phyloP scores from a whole-genome alignment of 2,329 filamentous ascomycete genomes.

The Pestalotiopsis fici region DNA sequence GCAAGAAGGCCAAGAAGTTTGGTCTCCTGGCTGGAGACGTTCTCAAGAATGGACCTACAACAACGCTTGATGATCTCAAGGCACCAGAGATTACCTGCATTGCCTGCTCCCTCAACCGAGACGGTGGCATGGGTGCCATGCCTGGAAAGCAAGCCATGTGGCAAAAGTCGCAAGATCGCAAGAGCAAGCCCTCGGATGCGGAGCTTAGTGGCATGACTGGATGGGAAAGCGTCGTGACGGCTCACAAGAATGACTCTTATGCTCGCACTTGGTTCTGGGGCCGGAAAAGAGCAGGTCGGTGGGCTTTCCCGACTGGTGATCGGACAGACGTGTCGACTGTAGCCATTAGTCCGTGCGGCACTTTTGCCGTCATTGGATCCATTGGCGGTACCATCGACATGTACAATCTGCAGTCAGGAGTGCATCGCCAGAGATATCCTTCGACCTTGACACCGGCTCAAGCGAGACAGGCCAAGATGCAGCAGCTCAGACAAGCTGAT shows the following conservation, averaged over 20 bases:
- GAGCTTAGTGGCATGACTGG: slow-evolving; percentile 78
- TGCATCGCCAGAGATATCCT: slow-evolving; percentile 86
- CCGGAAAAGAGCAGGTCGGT: slow-evolving; percentile 86
- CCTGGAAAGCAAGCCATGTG: slow-evolving; percentile 79
- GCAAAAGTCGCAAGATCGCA: slow-evolving; percentile 72
- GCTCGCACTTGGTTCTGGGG: slow-evolving; percentile 99
- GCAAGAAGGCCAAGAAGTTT: slow-evolving; percentile 85
- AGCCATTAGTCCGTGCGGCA: slow-evolving; percentile 87
- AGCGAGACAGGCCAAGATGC: slow-evolving; percentile 72
- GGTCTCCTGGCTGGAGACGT: slow-evolving; percentile 66
- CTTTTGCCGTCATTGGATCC: slow-evolving; percentile 89
- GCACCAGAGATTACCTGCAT: slow-evolving; percentile 91
- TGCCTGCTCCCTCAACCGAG: slow-evolving; percentile 87
- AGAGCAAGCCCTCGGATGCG: slow-evolving; percentile 60
- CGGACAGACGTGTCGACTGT: slow-evolving; percentile 82
- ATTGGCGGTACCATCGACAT: slow-evolving; percentile 83
- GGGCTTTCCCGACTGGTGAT: slow-evolving; percentile 88
- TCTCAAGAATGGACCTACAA: slow-evolving; percentile 60
- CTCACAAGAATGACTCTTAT: slow-evolving; percentile 80
- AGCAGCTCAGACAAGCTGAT: slow-evolving; percentile 60
- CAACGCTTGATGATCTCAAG: slow-evolving; percentile 74
- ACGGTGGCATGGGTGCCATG: slow-evolving; percentile 87
- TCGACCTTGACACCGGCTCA: slow-evolving; percentile 76
- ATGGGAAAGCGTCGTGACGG: slow-evolving; percentile 96
- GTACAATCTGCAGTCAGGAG: slow-evolving; percentile 94